Evolutionary conservation across 2,329 filamentous ascomycete genomes (phyloP).

Genomic region (Paradendryphiella salina): DNA sequence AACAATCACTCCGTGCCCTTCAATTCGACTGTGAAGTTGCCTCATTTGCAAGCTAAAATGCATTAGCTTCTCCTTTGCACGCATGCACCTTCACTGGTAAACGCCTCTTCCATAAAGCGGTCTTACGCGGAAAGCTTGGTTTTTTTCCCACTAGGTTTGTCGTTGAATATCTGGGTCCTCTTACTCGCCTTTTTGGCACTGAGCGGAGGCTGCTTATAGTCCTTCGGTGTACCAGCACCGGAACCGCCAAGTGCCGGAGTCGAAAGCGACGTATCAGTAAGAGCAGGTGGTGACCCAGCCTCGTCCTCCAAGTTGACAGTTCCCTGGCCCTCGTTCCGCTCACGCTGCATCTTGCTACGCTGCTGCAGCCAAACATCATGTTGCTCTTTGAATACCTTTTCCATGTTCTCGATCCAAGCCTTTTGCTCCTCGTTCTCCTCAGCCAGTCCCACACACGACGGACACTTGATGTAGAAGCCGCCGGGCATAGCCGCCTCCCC

Average conservation of each 20-base stretch:
- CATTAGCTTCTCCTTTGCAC: background rate
- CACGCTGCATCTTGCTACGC: slow-evolving; percentile 20
- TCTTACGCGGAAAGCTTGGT: slow-evolving; percentile 12
- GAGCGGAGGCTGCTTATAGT: background rate
- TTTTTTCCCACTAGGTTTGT: slow-evolving; percentile 19
- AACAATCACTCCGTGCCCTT: too few species aligned
- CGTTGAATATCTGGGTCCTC: slow-evolving; percentile 6
- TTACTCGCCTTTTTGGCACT: slow-evolving; percentile 10
- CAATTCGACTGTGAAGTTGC: background rate
- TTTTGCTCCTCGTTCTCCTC: slow-evolving; percentile 25
- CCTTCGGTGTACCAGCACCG: slow-evolving; percentile 29
- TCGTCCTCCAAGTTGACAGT: slow-evolving; percentile 11
- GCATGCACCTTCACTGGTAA: slow-evolving; percentile 8
- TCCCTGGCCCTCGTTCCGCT: slow-evolving; percentile 19
- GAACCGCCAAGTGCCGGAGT: slow-evolving; percentile 30
- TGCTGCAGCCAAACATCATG: slow-evolving; percentile 27
- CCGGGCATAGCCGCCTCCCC: slow-evolving; percentile 49
- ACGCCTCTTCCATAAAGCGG: slow-evolving; percentile 8
- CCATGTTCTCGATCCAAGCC: slow-evolving; percentile 30
- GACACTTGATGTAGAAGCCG: slow-evolving; percentile 59
- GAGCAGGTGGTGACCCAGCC: slow-evolving; percentile 25
- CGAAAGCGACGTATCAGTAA: slow-evolving; percentile 33
- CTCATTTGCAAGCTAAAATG: background rate
- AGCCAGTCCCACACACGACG: slow-evolving; percentile 42
- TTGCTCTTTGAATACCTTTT: slow-evolving; percentile 29